A percentile compares a stretch with the other conserved stretches of the same genome.
These are phyloP conservation scores for Lentinula lateritia DNA, from an alignment of 768 basidiomycete species.

Conservation along the genomic window DNA sequence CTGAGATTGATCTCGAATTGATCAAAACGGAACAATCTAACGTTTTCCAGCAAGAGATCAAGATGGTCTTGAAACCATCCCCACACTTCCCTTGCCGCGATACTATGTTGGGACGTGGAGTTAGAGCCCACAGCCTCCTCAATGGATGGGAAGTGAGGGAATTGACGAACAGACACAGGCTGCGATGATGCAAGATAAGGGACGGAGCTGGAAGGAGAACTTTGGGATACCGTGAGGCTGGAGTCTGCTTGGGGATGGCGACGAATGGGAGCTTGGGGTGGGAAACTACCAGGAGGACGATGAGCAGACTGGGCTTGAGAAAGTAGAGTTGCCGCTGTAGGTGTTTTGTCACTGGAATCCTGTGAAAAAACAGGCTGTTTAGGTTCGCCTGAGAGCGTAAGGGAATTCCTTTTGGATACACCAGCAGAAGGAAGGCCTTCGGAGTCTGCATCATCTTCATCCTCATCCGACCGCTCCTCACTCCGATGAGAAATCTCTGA, in stretches of 20 bases:
- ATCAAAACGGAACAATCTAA: conserved; percentile 77
- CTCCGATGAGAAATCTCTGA: conserved; percentile 53
- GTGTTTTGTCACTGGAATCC: conserved; percentile 81
- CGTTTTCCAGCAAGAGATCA: conserved; percentile 73
- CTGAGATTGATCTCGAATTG: conserved; percentile 86
- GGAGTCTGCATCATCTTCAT: conserved; percentile 78
- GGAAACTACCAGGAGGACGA: conserved; percentile 55
- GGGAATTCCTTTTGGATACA: conserved; percentile 69
- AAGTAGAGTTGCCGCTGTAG: conserved; percentile 70
- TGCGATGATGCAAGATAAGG: conserved; percentile 48
- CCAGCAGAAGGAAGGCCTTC: conserved; percentile 61
- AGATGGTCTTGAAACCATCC: conserved; percentile 89
- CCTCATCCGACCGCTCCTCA: conserved; percentile 76
- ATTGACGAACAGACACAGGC: conserved; percentile 62
- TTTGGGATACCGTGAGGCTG: conserved; percentile 48
- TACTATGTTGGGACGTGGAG: conserved; percentile 69
- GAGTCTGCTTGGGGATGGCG: conserved; percentile 61
- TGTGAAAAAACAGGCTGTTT: conserved; percentile 53
- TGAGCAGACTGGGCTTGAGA: conserved; percentile 72
- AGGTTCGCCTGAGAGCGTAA: conserved; percentile 57
- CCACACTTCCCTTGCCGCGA: conserved; percentile 86
- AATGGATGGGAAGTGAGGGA: conserved; percentile 79
- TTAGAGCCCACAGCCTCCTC: conserved; percentile 77
- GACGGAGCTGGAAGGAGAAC: conserved; percentile 44
- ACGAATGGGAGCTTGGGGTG: conserved; percentile 71